A percentile compares a stretch with the other conserved stretches of the same genome.
Evolutionary conservation across 805 yeast genomes (phyloP).

Genomic region (Torulaspora maleeae): DNA sequence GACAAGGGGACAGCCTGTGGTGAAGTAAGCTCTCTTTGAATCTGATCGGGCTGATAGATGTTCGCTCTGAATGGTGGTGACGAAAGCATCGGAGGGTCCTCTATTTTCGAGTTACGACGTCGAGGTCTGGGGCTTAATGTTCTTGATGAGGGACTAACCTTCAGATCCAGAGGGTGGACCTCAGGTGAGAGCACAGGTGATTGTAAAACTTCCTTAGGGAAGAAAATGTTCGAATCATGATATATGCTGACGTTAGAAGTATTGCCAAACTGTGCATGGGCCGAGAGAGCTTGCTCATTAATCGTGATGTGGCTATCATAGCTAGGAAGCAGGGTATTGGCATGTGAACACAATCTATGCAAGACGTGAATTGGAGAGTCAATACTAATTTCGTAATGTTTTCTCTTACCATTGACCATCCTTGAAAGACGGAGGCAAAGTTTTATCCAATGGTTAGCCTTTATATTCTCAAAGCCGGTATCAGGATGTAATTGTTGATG

Average conservation of each 20-base stretch:
- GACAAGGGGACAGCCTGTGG: constrained; percentile 65
- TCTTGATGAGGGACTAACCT: constrained; percentile 10
- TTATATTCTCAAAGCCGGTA: constrained; percentile 72
- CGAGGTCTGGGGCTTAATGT: constrained; percentile 15
- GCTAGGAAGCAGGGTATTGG: constrained; percentile 71
- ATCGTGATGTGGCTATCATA: constrained; percentile 41
- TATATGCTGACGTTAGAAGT: constrained; percentile 19
- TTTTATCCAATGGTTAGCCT: constrained; percentile 94
- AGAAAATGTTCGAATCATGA: constrained; percentile 39
- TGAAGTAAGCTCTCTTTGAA: constrained; percentile 46
- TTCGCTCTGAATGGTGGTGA: constrained; percentile 41
- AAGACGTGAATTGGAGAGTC: constrained; percentile 90
- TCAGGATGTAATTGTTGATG: constrained; percentile 73
- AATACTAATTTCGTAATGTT: constrained; percentile 89
- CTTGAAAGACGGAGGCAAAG: constrained; percentile 75
- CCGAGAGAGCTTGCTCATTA: constrained; percentile 14
- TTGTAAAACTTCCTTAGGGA: constrained; percentile 37
- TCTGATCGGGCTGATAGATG: constrained; percentile 50
- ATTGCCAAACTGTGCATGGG: constrained; percentile 19
- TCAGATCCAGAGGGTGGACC: constrained; percentile 44
- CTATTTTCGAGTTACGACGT: constrained; percentile 10
- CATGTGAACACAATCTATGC: constrained; percentile 73
- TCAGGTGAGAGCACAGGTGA: constrained; percentile 55
- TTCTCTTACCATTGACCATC: constrained; percentile 62
- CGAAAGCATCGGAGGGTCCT: constrained; percentile 16